Base-by-base conservation (phyloP, 768 basidiomycete species). In the Phanerochaete carnosa region DNA sequence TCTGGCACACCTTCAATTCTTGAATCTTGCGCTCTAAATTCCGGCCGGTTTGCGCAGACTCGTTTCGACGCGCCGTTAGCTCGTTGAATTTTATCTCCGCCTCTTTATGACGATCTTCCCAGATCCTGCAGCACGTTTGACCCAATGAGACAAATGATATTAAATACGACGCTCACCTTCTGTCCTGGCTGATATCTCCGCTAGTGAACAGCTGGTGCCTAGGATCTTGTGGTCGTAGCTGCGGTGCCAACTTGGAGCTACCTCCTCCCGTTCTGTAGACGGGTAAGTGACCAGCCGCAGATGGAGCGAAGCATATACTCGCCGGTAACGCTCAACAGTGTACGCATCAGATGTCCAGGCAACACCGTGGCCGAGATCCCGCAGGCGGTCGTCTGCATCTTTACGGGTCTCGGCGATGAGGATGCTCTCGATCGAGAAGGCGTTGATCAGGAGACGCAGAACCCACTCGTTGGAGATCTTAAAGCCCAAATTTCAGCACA, bases 381-480 rank as follows among this genome's bases (percentile, higher is more conserved):
- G 63, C 43, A 90, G 74, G 26, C 81, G 73, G 0, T 75, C 63
- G 61, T 94, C 85, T 1, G 84, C 95, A 37, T 87, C 83, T 0
- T 68, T 70, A 74, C 94, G 92, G 9, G 76, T 83, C 2, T 66
- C 68, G 0, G 89, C 85, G 23, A 98, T 79, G 9, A 94, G 72
- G 2, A 79, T 82, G 16, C 80, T 77, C 72, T 99, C 97, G 53
- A 97, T 91, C 47, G 71, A 75, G 23, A 76, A 74, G 54, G 80
- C 77, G 71, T 94, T 94, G 73, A 98, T 88, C 47, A 99, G 71
- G 33, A 95, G 79, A 54, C 94, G 91, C 29, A 86, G 76, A 1
- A 95, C 90, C 61, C 85, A 86, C 35, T 82, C 81, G 64, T 96
- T 79, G 15, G 83, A 79, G 62, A 96, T 79, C 94, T 98, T 43